Percentiles rank a stretch among this genome's conserved stretches.
These are phyloP conservation scores for Coemansia sp. DNA, from an alignment of 192 early-diverging fungal species.

Conservation along the genomic window DNA sequence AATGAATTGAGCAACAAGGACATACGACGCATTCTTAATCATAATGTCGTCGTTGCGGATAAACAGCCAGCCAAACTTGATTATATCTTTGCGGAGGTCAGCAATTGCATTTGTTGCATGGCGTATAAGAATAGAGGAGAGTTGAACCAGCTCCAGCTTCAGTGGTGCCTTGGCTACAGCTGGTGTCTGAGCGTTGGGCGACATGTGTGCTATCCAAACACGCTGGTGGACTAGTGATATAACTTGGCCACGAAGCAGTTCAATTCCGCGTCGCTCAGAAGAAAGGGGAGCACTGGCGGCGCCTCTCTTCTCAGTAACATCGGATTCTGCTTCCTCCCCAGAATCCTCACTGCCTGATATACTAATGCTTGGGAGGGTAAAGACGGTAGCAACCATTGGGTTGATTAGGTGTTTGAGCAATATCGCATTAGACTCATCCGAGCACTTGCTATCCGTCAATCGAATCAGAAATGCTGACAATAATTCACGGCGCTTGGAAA, in stretches of 20 bases:
- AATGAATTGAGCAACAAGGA: conserved; percentile 89
- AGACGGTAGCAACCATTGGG: conserved; percentile 65
- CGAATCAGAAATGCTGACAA: conserved; percentile 65
- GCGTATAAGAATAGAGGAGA: conserved; percentile 82
- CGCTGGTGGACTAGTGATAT: conserved; percentile 42
- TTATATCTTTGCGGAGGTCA: conserved; percentile 83
- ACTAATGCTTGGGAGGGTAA: conserved; percentile 64
- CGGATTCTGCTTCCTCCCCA: conserved; percentile 43
- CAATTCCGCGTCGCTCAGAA: conserved; percentile 35
- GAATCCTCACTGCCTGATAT: not conserved
- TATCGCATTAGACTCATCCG: conserved; percentile 70
- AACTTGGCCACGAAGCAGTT: conserved; percentile 38
- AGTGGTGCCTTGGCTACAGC: conserved; percentile 56
- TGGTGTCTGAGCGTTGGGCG: conserved; percentile 19
- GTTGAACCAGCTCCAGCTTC: conserved; percentile 87
- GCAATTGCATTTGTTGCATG: conserved; percentile 74
- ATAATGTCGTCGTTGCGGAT: conserved; percentile 86
- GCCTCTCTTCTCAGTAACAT: conserved; percentile 64
- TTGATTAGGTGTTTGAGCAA: conserved; percentile 80
- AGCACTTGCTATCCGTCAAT: conserved; percentile 62
- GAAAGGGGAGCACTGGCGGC: conserved; percentile 12
- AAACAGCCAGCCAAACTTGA: conserved; percentile 93
- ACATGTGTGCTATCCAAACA: conserved; percentile 48
- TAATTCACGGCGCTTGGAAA: conserved; percentile 62
- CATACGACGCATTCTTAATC: conserved; percentile 95